These are phyloP conservation scores for Phytophthora pisi DNA, from an alignment of 352 stramenopile species.

Conservation along the genomic window DNA sequence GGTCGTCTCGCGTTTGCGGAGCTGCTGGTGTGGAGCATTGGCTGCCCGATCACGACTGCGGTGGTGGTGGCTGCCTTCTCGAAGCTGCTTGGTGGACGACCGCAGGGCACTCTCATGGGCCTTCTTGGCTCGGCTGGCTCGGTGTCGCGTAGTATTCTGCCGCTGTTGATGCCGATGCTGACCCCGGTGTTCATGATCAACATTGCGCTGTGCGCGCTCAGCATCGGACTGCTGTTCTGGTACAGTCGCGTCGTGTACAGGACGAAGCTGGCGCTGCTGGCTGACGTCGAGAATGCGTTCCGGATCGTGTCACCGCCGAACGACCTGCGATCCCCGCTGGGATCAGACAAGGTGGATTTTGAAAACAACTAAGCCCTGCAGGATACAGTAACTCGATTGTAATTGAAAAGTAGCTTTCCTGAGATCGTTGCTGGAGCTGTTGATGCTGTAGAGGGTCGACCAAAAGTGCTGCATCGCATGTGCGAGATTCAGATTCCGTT, in stretches of 20 bases:
- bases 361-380: slow-evolving; percentile 29
- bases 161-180: slow-evolving; percentile 67
- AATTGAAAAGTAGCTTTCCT: slow-evolving; percentile 4
- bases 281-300: slow-evolving; percentile 47
- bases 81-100: slow-evolving; percentile 73
- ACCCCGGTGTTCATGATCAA: slow-evolving; percentile 83
- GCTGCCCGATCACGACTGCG: slow-evolving; percentile 77
- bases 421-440: neutral
- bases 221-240: slow-evolving; percentile 65
- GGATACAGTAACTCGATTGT: slow-evolving; percentile 6
- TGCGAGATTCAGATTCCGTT: slow-evolving; percentile 16
- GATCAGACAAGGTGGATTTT: slow-evolving; percentile 48
- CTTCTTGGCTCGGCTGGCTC: slow-evolving; percentile 76
- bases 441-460: neutral
- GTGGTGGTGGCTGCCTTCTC: slow-evolving; percentile 80
- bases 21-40: slow-evolving; percentile 84
- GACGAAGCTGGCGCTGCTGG: slow-evolving; percentile 54
- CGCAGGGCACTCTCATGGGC: slow-evolving; percentile 83
- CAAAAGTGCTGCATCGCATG: neutral
- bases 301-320: slow-evolving; percentile 35
- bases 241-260: slow-evolving; percentile 66
- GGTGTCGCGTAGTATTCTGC: slow-evolving; percentile 76
- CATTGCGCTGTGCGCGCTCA: slow-evolving; percentile 61
- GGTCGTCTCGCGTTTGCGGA: slow-evolving; percentile 54
- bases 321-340: slow-evolving; percentile 49